phyloP scores from a whole-genome alignment of 805 yeast species.

The Spathaspora gorwiae region DNA sequence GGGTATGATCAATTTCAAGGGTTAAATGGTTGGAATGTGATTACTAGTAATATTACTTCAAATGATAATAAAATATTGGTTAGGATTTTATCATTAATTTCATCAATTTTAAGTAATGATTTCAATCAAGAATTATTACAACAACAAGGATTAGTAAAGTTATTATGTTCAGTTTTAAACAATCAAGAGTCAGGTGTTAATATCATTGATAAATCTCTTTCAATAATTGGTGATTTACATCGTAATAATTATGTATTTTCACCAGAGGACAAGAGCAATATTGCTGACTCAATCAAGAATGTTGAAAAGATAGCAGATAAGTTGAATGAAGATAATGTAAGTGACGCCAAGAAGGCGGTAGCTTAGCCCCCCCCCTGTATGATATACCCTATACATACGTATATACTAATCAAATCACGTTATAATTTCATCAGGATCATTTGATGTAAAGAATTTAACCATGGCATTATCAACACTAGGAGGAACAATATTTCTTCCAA shows the following conservation, averaged over 20 bases:
- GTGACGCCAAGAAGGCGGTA: slow-evolving; percentile 43
- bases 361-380: neutral
- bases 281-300: slow-evolving; percentile 31
- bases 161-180: slow-evolving; percentile 26
- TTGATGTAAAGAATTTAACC: slow-evolving; percentile 43
- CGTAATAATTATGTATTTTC: slow-evolving; percentile 41
- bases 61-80: slow-evolving; percentile 34
- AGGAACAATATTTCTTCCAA: slow-evolving; percentile 45
- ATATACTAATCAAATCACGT: too few species aligned
- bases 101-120: slow-evolving; percentile 57
- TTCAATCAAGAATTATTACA: slow-evolving; percentile 34
- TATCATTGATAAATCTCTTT: slow-evolving; percentile 54
- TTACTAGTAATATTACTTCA: slow-evolving; percentile 24
- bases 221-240: slow-evolving; percentile 45
- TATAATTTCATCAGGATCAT: slow-evolving; percentile 45
- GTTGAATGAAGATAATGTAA: slow-evolving; percentile 52
- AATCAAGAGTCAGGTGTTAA: slow-evolving; percentile 38
- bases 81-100: slow-evolving; percentile 53
- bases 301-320: slow-evolving; percentile 44
- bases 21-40: slow-evolving; percentile 58
- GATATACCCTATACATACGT: too few species aligned
- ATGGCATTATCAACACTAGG: slow-evolving; percentile 48
- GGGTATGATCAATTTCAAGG: slow-evolving; percentile 54
- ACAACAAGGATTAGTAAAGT: slow-evolving; percentile 26
- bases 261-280: slow-evolving; percentile 34